phyloP scores from a whole-genome alignment of 164 flowering plant species.

The Magnolia changhungtana region DNA sequence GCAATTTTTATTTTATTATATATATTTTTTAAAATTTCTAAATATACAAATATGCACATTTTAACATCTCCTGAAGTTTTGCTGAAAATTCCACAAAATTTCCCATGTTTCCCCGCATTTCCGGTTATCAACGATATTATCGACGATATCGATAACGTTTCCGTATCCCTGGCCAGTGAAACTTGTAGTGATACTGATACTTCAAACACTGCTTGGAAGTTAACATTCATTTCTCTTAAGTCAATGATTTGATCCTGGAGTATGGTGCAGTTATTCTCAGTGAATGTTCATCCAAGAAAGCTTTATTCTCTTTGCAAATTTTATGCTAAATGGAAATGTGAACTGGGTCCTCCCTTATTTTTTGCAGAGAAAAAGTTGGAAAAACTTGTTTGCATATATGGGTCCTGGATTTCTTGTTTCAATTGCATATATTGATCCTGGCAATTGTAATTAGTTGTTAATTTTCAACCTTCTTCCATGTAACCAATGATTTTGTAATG shows the following conservation, averaged over 20 bases:
- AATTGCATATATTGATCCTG: constrained; percentile 96
- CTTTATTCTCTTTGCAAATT: not conserved
- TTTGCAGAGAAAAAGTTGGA: constrained; percentile 82
- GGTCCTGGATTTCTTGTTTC: constrained; percentile 99
- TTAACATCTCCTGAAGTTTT: too few relatives aligned
- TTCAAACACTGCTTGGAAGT: not conserved
- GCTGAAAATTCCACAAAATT: too few relatives aligned
- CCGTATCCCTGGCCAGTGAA: too few relatives aligned
- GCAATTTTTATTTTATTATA: too few relatives aligned
- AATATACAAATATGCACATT: too few relatives aligned
- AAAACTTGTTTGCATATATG: constrained; percentile 74
- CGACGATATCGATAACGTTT: too few relatives aligned
- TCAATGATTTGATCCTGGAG: not conserved
- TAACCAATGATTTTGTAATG: not conserved
- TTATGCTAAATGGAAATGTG: not conserved
- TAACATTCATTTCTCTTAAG: not conserved
- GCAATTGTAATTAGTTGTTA: constrained; percentile 74
- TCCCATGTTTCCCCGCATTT: too few relatives aligned
- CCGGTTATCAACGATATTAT: too few relatives aligned
- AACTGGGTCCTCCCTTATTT: not conserved
- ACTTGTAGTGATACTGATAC: too few relatives aligned
- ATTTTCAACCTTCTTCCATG: constrained; percentile 2
- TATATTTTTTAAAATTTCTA: too few relatives aligned
- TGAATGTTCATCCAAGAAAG: not conserved
- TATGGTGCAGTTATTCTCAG: not conserved